These are phyloP conservation scores for Quaeritorhiza haematococci DNA, from an alignment of 371 early-diverging fungal species.

Conservation along the genomic window DNA sequence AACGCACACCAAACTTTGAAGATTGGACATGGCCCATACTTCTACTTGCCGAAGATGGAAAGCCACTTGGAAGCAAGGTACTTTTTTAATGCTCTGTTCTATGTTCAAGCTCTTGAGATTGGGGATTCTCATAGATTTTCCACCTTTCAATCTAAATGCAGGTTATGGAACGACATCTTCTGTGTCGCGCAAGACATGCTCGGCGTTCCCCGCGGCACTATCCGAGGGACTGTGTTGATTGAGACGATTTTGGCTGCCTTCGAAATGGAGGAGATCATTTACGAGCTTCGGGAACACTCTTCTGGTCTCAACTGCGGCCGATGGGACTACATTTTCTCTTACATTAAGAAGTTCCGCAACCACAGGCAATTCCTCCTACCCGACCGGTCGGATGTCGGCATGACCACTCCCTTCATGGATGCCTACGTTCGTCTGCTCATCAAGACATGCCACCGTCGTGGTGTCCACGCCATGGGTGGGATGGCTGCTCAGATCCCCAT, in stretches of 20 bases:
- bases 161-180: slow-evolving; percentile 95
- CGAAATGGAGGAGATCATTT: slow-evolving; percentile 98
- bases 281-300: slow-evolving; percentile 92
- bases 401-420: slow-evolving; percentile 95
- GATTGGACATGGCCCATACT: slow-evolving; percentile 92
- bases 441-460: slow-evolving; percentile 94
- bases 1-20: slow-evolving; percentile 77
- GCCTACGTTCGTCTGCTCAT: slow-evolving; percentile 89
- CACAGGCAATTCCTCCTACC: slow-evolving; percentile 81
- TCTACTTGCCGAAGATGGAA: slow-evolving; percentile 96
- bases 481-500: slow-evolving; percentile 98
- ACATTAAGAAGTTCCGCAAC: slow-evolving; percentile 91
- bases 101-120: neutral
- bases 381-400: slow-evolving; percentile 81
- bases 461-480: slow-evolving; percentile 97
- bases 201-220: slow-evolving; percentile 86
- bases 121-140: neutral
- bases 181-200: slow-evolving; percentile 87
- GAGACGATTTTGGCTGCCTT: slow-evolving; percentile 94
- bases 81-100: neutral
- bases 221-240: slow-evolving; percentile 92
- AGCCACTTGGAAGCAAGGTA: slow-evolving; percentile 88
- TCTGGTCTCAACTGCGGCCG: slow-evolving; percentile 95
- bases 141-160: slow-evolving; percentile 7
- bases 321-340: slow-evolving; percentile 97